These are phyloP conservation scores for Pisolithus tinctorius DNA, from an alignment of 768 basidiomycete genomes.

Conservation along the genomic window DNA sequence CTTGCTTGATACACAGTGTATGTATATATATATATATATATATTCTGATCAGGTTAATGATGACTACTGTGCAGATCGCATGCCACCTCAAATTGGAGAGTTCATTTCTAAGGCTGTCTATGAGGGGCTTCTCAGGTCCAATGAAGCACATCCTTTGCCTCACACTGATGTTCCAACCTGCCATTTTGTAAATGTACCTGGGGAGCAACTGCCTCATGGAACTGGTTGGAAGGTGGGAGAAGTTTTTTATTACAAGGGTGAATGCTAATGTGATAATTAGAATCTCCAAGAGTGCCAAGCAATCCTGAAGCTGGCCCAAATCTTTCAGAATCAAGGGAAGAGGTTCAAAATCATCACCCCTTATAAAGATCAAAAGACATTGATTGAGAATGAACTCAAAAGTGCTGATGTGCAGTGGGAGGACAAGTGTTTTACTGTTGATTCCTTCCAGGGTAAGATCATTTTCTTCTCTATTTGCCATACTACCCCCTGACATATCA, in stretches of 20 bases:
- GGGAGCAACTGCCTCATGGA: constrained; percentile 27
- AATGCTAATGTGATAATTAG: constrained; percentile 28
- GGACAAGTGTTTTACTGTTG: constrained; percentile 71
- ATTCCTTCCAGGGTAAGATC: constrained; percentile 68
- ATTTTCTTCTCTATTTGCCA: neutral
- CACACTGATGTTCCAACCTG: constrained; percentile 38
- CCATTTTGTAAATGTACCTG: constrained; percentile 54
- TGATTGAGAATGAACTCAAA: constrained; percentile 53
- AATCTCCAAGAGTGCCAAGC: constrained; percentile 53
- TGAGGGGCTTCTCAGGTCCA: constrained; percentile 50
- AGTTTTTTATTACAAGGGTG: neutral
- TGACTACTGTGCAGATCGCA: constrained; percentile 49
- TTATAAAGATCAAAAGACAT: constrained; percentile 65
- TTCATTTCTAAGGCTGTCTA: constrained; percentile 70
- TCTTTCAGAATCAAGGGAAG: constrained; percentile 44
- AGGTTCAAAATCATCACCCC: constrained; percentile 70
- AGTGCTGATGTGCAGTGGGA: constrained; percentile 45
- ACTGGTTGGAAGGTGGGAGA: constrained; percentile 36
- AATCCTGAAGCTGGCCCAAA: constrained; percentile 49
- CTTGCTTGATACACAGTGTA: constrained; percentile 74
- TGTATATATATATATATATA: constrained; percentile 17
- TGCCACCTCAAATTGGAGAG: constrained; percentile 74
- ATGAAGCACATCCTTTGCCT: constrained; percentile 42
- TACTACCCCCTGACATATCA: constrained; percentile 1
- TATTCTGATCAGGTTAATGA: constrained; percentile 1